A percentile compares a stretch with the other conserved stretches of the same genome.
Evolutionary conservation across 768 basidiomycete genomes (phyloP).

Genomic region (Clitopilus passeckerianus): DNA sequence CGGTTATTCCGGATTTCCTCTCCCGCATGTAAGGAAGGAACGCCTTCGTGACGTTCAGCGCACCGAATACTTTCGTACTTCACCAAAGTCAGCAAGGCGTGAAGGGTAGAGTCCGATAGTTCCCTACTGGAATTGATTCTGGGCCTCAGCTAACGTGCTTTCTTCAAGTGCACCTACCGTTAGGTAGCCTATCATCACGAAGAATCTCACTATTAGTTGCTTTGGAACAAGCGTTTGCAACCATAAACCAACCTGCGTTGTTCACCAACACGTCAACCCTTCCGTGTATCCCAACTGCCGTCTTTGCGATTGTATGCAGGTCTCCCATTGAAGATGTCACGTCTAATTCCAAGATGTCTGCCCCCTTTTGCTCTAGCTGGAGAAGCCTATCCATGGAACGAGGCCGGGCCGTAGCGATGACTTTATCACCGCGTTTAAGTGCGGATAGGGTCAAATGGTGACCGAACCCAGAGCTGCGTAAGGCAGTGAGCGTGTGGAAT

Average conservation of each 20-base stretch:
- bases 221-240: background rate
- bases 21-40: conserved; percentile 45
- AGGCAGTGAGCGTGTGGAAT: background rate
- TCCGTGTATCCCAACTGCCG: conserved; percentile 33
- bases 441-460: conserved; percentile 32
- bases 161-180: background rate
- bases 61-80: conserved; percentile 42
- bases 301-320: conserved; percentile 27
- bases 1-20: conserved; percentile 33
- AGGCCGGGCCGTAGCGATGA: conserved; percentile 39
- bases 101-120: too few species aligned
- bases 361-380: conserved; percentile 30
- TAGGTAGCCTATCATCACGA: background rate
- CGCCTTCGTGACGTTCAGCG: conserved; percentile 36
- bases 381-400: conserved; percentile 27
- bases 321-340: conserved; percentile 26
- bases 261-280: conserved; percentile 42
- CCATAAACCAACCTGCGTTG: conserved; percentile 27
- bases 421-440: conserved; percentile 40
- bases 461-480: conserved; percentile 29
- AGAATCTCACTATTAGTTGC: background rate
- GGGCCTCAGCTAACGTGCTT: conserved; percentile 32
- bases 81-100: background rate
- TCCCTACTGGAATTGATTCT: conserved; percentile 27
- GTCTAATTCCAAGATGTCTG: conserved; percentile 32